Percentiles rank a stretch among this genome's conserved stretches.
These are phyloP conservation scores for Lolium perenne DNA, from an alignment of 176 grass and related monocot species.

Conservation along the genomic window DNA sequence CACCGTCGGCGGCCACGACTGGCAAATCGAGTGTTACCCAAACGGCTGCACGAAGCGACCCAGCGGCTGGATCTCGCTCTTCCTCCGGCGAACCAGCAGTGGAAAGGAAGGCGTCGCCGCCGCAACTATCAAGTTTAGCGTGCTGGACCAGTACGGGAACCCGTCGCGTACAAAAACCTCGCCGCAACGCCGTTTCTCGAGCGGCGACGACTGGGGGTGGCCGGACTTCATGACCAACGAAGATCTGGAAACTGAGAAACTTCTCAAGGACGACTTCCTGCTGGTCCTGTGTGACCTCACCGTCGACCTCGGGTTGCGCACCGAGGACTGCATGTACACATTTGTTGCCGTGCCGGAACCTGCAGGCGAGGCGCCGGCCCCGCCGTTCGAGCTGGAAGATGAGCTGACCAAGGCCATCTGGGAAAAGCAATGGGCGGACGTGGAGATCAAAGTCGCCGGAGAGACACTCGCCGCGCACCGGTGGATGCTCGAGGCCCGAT, in stretches of 20 bases:
- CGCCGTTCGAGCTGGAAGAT: slow-evolving; percentile 1
- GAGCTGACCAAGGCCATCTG: neutral
- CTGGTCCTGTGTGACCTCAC: neutral
- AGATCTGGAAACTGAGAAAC: neutral
- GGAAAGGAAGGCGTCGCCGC: neutral
- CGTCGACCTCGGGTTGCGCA: slow-evolving; percentile 6
- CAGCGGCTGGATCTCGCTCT: neutral
- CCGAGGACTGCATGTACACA: neutral
- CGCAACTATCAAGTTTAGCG: neutral
- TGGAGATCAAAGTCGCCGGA: slow-evolving; percentile 8
- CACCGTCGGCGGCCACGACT: slow-evolving; percentile 19
- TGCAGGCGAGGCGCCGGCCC: neutral
- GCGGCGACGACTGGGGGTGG: slow-evolving; percentile 30
- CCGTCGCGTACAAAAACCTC: neutral
- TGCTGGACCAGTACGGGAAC: slow-evolving; percentile 17
- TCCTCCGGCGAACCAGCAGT: slow-evolving; percentile 7
- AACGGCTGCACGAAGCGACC: neutral
- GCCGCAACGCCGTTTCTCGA: neutral
- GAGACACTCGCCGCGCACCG: slow-evolving; percentile 10
- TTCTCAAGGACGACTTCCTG: neutral
- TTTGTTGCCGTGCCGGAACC: neutral
- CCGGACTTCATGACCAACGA: neutral
- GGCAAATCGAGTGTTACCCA: slow-evolving; percentile 13
- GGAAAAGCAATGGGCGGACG: neutral
- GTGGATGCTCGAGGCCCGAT: neutral